Evolutionary conservation across 1,139 yeast species (phyloP).

Genomic region (Zygosaccharomyces pseudobailii): DNA sequence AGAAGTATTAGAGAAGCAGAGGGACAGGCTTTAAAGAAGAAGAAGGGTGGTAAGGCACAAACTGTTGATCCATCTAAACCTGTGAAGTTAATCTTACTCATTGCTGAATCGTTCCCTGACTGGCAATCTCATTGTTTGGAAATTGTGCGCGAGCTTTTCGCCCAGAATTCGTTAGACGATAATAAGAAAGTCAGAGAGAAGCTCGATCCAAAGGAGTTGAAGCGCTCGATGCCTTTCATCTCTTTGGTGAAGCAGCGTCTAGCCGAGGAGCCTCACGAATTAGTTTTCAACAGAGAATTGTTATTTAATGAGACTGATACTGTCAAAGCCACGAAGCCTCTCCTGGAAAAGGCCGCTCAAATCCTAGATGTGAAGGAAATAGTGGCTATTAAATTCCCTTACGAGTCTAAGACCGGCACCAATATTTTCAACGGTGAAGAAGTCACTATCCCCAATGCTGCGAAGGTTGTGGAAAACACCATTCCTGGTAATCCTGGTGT

Average conservation of each 20-base stretch:
- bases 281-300: conserved; percentile 83
- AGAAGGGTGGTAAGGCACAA: conserved; percentile 81
- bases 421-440: conserved; percentile 67
- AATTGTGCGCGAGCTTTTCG: conserved; percentile 74
- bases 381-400: conserved; percentile 53
- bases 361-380: conserved; percentile 48
- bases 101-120: conserved; percentile 84
- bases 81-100: conserved; percentile 62
- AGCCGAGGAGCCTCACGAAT: conserved; percentile 56
- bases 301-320: conserved; percentile 72
- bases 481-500: conserved; percentile 95
- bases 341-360: conserved; percentile 63
- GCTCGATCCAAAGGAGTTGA: conserved; percentile 71
- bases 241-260: conserved; percentile 79
- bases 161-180: conserved; percentile 55
- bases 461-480: conserved; percentile 75
- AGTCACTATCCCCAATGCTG: conserved; percentile 56
- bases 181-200: conserved; percentile 54
- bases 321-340: conserved; percentile 50
- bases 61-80: conserved; percentile 72
- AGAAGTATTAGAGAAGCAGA: conserved; percentile 91
- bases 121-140: conserved; percentile 93
- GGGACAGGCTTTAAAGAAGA: conserved; percentile 81
- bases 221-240: conserved; percentile 97
- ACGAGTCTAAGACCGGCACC: conserved; percentile 57